Conservation (phyloP, 495 filamentous ascomycete genomes). For the Talaromyces nanjingensis region DNA sequence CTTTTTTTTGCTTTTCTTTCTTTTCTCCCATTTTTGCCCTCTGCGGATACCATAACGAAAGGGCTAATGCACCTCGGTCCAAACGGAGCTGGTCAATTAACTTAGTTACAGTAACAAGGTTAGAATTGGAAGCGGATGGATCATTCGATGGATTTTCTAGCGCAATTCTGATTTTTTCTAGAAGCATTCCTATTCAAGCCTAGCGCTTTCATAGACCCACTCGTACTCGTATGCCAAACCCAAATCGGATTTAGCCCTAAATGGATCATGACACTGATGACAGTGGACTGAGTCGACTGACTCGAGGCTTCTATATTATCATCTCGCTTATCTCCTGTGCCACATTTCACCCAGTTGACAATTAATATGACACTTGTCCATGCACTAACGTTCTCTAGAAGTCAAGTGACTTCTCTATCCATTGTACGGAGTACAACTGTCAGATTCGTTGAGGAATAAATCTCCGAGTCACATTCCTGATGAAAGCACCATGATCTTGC, state of each 20-base stretch:
- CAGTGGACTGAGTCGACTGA: not conserved
- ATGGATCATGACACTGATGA: not conserved
- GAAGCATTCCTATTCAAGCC: not conserved
- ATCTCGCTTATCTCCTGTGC: slow-evolving; percentile 4
- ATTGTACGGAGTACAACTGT: not conserved
- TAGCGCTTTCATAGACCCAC: not conserved
- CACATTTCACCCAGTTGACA: not conserved
- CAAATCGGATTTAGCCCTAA: not conserved
- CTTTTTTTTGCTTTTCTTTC: not conserved
- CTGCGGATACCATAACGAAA: not conserved
- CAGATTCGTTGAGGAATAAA: not conserved
- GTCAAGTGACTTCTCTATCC: not conserved
- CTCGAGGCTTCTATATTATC: not conserved
- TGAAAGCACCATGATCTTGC: not conserved
- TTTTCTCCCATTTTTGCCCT: not conserved
- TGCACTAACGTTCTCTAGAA: not conserved
- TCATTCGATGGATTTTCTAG: not conserved
- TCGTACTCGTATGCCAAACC: not conserved
- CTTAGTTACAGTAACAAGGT: too few relatives aligned
- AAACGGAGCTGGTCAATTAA: not conserved
- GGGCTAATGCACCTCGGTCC: not conserved
- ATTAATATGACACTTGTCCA: not conserved
- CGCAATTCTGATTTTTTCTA: not conserved
- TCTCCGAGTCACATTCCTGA: not conserved
- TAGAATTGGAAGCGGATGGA: not conserved